Base-by-base conservation (phyloP, 2,329 filamentous ascomycete species). In the Alternaria novae-zelandiae region DNA sequence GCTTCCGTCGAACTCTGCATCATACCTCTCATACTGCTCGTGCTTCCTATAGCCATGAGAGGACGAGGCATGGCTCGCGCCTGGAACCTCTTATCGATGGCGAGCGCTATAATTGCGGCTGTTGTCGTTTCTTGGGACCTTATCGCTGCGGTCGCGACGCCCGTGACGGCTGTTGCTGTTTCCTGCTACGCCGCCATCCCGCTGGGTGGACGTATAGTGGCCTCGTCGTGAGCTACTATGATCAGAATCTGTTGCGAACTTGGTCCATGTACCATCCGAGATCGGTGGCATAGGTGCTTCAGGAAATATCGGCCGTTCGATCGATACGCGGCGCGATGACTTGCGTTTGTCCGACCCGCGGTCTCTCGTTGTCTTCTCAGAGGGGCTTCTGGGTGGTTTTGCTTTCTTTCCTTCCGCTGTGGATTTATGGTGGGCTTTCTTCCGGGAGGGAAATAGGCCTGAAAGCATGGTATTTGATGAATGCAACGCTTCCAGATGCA, bases 71-170 rank as follows among this genome's bases (percentile, higher is more conserved):
- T 30, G 11, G 3, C 28, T 30, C 1, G 28, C 28, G 28, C 11
- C 28, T 30, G 1, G 28, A 12, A 12, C 2, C 11, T 30, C 28
- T 30, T 11, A 6, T 30, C 28, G 28, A 1, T 30, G 28, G 10
- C 3, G 4, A 30, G 28, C 12, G 28, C 28, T 12, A 30, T 30
- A 30, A 5, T 30, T 2, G 0, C 28, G 11, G 11, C 28, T 30
- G 3, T 30, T 12, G 28, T 12, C 11, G 28, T 30, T 3, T 30
- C 1, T 3, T 30, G 28, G 1, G 1, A 0, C 0, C 28, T 6
- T 30, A 43, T 17, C 36, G 36, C 15, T 43, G 7, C n/a, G n/a
- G 8, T 43, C 36, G 7, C 8, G 7, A 5, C 2, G 36, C 12
- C 3, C 5, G 0, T 43, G 36, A 43, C n/a, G 15, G 15, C 36